These are phyloP conservation scores for Ophiorrhiza pumila DNA, from an alignment of 257 asterid species.

Conservation along the genomic window DNA sequence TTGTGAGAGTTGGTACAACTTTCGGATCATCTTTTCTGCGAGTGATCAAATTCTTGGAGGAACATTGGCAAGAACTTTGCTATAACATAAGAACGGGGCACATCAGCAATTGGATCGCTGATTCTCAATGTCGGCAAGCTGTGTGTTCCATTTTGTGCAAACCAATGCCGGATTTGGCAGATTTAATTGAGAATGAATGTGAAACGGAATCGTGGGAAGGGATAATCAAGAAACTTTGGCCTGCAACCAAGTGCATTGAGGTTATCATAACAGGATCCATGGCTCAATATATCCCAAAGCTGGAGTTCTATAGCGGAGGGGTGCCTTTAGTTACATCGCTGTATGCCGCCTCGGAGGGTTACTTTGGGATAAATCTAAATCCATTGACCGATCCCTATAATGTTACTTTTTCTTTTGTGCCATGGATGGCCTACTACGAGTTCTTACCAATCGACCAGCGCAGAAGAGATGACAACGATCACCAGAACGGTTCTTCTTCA, in stretches of 20 bases:
- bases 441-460: neutral
- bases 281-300: neutral
- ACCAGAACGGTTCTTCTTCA: no score
- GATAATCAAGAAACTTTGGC: conserved; percentile 8
- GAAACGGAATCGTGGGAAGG: neutral
- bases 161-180: conserved; percentile 4
- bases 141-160: neutral
- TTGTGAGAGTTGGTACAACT: no score
- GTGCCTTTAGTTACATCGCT: neutral
- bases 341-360: neutral
- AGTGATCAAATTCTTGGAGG: no score
- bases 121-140: neutral
- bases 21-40: no score
- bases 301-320: neutral
- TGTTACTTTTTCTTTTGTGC: neutral
- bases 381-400: neutral
- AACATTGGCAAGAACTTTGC: no score
- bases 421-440: conserved; percentile 1
- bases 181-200: neutral
- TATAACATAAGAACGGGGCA: neutral
- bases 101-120: neutral
- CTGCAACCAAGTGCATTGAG: neutral
- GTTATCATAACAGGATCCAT: neutral
- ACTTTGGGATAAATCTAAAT: neutral
- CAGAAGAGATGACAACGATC: neutral